These are phyloP conservation scores for Paralagenidium karlingii DNA, from an alignment of 352 stramenopile species.

Conservation along the genomic window DNA sequence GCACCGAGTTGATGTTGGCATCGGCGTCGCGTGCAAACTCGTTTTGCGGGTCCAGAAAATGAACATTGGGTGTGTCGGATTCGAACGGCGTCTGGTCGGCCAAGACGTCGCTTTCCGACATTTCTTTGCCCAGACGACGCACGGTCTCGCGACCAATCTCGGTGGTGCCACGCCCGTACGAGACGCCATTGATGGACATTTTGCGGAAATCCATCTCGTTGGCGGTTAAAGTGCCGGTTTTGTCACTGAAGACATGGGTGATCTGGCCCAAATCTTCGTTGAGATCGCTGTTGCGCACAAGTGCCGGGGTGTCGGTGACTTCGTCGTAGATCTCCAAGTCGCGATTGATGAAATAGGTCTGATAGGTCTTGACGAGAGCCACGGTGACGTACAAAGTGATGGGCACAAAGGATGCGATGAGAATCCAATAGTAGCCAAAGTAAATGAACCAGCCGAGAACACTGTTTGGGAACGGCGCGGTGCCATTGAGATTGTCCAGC, in stretches of 20 bases:
- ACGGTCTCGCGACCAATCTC: constrained; percentile 73
- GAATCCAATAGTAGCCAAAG: constrained; percentile 81
- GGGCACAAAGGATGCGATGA: constrained; percentile 78
- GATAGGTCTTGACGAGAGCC: constrained; percentile 78
- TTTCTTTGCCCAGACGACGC: constrained; percentile 50
- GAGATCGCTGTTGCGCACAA: constrained; percentile 73
- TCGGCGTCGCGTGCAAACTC: constrained; percentile 50
- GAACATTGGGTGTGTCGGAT: constrained; percentile 53
- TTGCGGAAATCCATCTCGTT: constrained; percentile 87
- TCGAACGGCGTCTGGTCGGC: constrained; percentile 48
- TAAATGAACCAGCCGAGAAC: constrained; percentile 65
- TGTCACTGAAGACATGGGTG: constrained; percentile 84
- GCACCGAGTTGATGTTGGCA: constrained; percentile 20
- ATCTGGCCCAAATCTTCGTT: constrained; percentile 82
- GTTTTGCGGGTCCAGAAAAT: constrained; percentile 63
- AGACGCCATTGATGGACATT: constrained; percentile 74
- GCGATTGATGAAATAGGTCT: constrained; percentile 77
- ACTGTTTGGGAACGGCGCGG: constrained; percentile 57
- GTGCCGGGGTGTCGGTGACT: constrained; percentile 56
- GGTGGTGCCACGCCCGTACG: constrained; percentile 69
- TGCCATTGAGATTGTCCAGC: constrained; percentile 42
- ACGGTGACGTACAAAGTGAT: constrained; percentile 85
- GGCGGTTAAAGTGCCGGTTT: constrained; percentile 75
- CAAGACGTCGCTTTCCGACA: constrained; percentile 61
- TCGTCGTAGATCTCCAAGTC: constrained; percentile 82